Evolutionary conservation across 1,139 yeast genomes (phyloP), one percentile per base, ranked within the genome.

Genomic region (Spathaspora sp.): DNA sequence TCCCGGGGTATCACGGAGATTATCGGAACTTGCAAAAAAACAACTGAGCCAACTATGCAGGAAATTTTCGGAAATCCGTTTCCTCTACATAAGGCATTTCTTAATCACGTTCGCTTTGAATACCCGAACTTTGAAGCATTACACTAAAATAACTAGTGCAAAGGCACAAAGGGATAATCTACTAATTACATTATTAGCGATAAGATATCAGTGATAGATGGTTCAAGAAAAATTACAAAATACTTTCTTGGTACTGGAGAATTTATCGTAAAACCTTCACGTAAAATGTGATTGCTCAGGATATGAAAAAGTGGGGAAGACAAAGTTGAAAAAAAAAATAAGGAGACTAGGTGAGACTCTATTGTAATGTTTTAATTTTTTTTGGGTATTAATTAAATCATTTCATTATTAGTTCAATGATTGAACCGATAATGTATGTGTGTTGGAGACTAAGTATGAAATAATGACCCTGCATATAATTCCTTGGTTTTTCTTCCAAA

Each of bases 81-180:
- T 37, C 39, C 39, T 37, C 4, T 37, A 7, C 7, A 37, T 23
- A 15, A 37, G 39, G 39, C 39, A 17, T 37, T 34, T 37, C 39
- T 20, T 13, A 37, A 20, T 23, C 13, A 36, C 25, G 2, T 23
- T 24, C 25, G 39, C 18, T 31, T 31, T 15, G 18, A 15, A 31
- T 15, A 15, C 10, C 29, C 29, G n/a, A 8, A 15, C n/a, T n/a
- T 6, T 3, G 17, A 27, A 31, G 18, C 18, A 31, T 31, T 31
- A 13, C 36, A 31, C 36, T 31, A 13, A 31, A 31, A 7, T 7
- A 15, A 31, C 31, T 9, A 27, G 31, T 11, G 8, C 9, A 25
- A n/a, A n/a, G 5, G n/a, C 31, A 11, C 13, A n/a, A 10, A 2
- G 7, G 13, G 11, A 10, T 10, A 25, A 25, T 25, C 31, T 27